Conservation (phyloP, 192 early-diverging fungal genomes). For the Coemansia sp. region DNA sequence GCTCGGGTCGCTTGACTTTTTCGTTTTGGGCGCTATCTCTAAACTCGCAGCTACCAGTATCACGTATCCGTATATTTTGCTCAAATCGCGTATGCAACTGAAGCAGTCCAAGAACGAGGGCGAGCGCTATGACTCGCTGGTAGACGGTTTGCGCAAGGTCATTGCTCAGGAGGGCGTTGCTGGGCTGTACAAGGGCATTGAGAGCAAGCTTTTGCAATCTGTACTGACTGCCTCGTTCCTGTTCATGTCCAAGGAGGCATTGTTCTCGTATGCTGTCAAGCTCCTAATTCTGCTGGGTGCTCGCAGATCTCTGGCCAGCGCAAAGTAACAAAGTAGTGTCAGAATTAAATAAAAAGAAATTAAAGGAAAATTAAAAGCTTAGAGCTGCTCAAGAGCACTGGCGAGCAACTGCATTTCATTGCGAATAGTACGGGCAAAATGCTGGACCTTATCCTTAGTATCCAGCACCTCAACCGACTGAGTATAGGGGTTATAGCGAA, state of each 20-base stretch:
- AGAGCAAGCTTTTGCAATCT: constrained; percentile 93
- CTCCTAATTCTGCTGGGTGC: constrained; percentile 46
- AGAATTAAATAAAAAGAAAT: not conserved
- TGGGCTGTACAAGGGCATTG: constrained; percentile 89
- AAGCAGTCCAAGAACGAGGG: constrained; percentile 78
- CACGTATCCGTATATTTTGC: constrained; percentile 99
- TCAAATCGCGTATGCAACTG: constrained; percentile 98
- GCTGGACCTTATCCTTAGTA: constrained; percentile 80
- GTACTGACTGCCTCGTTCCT: constrained; percentile 95
- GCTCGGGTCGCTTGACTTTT: constrained; percentile 87
- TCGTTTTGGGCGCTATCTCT: constrained; percentile 91
- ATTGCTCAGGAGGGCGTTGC: constrained; percentile 83
- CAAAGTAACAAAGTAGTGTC: constrained; percentile 15
- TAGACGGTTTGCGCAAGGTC: constrained; percentile 93
- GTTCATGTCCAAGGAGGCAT: constrained; percentile 89
- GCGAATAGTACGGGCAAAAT: constrained; percentile 75
- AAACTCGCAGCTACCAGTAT: constrained; percentile 93
- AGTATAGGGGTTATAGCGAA: constrained; percentile 90
- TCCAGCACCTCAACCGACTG: constrained; percentile 91
- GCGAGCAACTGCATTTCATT: constrained; percentile 78
- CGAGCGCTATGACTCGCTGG: constrained; percentile 75
- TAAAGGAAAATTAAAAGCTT: not conserved
- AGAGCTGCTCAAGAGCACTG: constrained; percentile 67
- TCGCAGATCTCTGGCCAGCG: constrained; percentile 44
- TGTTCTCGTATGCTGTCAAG: constrained; percentile 72